A percentile compares a stretch with the other conserved stretches of the same genome.
Conservation (phyloP, 2,329 filamentous ascomycete genomes). For the Sclerotinia nivalis region DNA sequence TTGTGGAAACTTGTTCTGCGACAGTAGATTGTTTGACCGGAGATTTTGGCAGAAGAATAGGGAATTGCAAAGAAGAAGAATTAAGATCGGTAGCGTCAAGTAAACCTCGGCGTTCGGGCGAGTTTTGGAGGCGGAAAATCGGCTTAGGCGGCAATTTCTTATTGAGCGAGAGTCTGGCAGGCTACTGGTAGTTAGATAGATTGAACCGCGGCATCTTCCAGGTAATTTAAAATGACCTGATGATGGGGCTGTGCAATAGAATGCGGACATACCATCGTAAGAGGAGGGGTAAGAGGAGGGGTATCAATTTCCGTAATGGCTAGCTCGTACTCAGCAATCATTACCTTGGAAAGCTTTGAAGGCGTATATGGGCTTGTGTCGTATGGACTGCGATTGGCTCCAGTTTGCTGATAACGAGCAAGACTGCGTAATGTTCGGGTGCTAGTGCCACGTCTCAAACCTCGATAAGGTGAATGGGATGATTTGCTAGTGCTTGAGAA, state of each 20-base stretch:
- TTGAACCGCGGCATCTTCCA: too few species aligned
- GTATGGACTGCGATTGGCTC: neutral
- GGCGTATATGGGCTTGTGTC: neutral
- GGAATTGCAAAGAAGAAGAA: conserved; percentile 9
- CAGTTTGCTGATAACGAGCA: neutral
- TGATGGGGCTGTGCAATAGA: neutral
- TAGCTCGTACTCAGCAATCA: conserved; percentile 6
- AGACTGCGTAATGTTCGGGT: neutral
- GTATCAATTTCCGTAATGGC: neutral
- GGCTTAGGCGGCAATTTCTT: conserved; percentile 12
- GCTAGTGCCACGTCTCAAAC: conserved; percentile 3
- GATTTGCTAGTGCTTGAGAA: neutral
- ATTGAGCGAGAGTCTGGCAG: conserved; percentile 6
- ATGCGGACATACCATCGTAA: conserved; percentile 8
- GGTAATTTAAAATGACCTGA: neutral
- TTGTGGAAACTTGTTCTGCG: neutral
- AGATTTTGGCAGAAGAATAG: neutral
- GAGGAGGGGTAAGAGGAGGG: neutral
- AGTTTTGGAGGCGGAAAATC: neutral
- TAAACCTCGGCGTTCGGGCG: conserved; percentile 14
- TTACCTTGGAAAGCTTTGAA: conserved; percentile 20
- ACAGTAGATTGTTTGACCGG: neutral
- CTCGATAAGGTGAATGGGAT: neutral
- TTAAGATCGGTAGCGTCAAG: conserved; percentile 15
- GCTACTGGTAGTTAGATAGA: neutral